Conservation (phyloP, 306 rosid genomes). For the Mimosa pudica region DNA sequence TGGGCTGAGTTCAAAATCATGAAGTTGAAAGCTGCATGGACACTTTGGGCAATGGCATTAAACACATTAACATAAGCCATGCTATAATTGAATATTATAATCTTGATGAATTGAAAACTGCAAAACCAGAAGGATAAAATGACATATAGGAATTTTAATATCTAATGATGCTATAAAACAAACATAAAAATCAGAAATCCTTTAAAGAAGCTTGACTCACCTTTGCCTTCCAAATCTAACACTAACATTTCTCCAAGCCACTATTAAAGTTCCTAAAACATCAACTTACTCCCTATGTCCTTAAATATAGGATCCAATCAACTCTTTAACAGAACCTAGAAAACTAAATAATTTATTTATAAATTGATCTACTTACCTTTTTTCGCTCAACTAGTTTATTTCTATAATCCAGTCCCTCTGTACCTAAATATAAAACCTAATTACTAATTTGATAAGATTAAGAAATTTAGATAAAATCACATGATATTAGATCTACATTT, state of each 20-base stretch:
- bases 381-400: no score
- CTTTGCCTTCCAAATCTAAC: not conserved
- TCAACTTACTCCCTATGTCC: not conserved
- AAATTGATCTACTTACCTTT: no score
- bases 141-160: not conserved
- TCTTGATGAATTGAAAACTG: not conserved
- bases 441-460: no score
- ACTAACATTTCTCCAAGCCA: not conserved
- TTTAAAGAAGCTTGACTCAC: not conserved
- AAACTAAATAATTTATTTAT: no score
- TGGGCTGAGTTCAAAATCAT: not conserved
- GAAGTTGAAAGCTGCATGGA: not conserved
- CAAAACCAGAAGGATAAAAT: not conserved
- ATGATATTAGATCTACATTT: no score
- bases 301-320: no score
- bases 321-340: no score
- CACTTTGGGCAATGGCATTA: not conserved
- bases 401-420: no score
- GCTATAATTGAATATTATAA: not conserved
- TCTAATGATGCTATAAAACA: not conserved
- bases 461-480: no score
- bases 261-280: not conserved
- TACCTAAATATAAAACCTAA: no score
- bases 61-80: not conserved
- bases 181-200: not conserved